A percentile compares a stretch with the other conserved stretches of the same genome.
Evolutionary conservation across 163 green algal genomes (phyloP).

Genomic region (Prototheca wickerhamii): DNA sequence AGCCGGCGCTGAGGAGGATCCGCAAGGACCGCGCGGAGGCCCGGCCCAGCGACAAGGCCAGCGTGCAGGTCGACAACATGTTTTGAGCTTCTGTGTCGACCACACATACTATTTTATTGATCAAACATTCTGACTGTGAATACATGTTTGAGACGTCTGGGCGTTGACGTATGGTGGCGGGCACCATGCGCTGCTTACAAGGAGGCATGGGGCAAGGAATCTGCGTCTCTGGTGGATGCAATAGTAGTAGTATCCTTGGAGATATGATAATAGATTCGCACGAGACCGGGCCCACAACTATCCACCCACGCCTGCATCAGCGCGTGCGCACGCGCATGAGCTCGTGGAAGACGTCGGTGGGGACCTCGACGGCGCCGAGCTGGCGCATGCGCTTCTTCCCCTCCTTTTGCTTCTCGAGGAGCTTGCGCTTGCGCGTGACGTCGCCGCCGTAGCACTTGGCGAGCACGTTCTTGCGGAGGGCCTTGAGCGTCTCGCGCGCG

Average conservation of each 20-base stretch:
- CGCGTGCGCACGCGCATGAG: neutral
- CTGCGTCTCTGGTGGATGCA: too few relatives aligned
- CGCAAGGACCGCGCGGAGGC: neutral
- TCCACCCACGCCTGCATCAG: too few relatives aligned
- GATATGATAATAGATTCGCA: too few relatives aligned
- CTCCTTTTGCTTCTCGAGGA: slow-evolving; percentile 90
- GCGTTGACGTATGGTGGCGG: too few relatives aligned
- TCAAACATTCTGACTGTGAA: too few relatives aligned
- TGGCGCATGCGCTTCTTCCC: slow-evolving; percentile 76
- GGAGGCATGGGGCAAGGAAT: too few relatives aligned
- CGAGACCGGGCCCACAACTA: too few relatives aligned
- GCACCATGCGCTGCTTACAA: too few relatives aligned
- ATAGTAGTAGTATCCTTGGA: too few relatives aligned
- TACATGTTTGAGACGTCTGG: too few relatives aligned
- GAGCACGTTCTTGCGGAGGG: slow-evolving; percentile 71
- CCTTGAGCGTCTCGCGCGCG: slow-evolving; percentile 70
- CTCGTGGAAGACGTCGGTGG: slow-evolving; percentile 52
- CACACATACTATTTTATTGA: neutral
- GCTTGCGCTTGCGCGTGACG: slow-evolving; percentile 74
- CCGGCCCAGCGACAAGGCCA: neutral
- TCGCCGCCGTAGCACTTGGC: slow-evolving; percentile 80
- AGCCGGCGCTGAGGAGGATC: slow-evolving; percentile 58
- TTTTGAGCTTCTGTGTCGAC: neutral
- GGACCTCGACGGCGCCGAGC: slow-evolving; percentile 65
- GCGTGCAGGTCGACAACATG: slow-evolving; percentile 12